Evolutionary conservation across 805 yeast genomes (phyloP).

Genomic region (Candida coleopterorum): DNA sequence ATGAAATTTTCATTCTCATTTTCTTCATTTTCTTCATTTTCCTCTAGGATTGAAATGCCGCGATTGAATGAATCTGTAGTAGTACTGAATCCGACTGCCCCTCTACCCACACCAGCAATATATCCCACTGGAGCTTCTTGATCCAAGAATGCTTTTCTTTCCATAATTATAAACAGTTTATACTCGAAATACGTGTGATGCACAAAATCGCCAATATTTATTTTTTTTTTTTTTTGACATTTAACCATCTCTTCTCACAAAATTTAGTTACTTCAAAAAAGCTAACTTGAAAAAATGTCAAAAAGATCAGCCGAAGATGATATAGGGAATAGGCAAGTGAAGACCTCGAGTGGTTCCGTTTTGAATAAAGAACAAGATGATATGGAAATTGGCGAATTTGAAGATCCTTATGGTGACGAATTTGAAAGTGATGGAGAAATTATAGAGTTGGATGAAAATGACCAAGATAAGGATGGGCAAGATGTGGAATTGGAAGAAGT

Average conservation of each 20-base stretch:
- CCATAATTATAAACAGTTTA: too few species aligned
- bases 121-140: slow-evolving; percentile 88
- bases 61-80: slow-evolving; percentile 58
- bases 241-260: slow-evolving; percentile 6
- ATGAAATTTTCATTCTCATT: too few species aligned
- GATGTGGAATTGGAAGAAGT: slow-evolving; percentile 34
- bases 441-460: slow-evolving; percentile 64
- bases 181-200: too few species aligned
- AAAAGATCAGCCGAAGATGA: slow-evolving; percentile 44
- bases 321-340: slow-evolving; percentile 26
- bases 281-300: slow-evolving; percentile 37
- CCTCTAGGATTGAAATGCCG: slow-evolving; percentile 12
- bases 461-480: slow-evolving; percentile 34
- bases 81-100: slow-evolving; percentile 82
- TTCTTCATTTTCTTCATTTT: slow-evolving; percentile 29
- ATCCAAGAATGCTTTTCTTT: slow-evolving; percentile 63
- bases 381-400: slow-evolving; percentile 75
- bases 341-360: slow-evolving; percentile 33
- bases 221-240: too few species aligned
- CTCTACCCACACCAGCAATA: slow-evolving; percentile 89
- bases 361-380: slow-evolving; percentile 25
- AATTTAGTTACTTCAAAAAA: slow-evolving; percentile 1
- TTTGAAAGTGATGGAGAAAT: slow-evolving; percentile 89
- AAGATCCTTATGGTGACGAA: slow-evolving; percentile 86
- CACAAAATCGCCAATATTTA: too few species aligned